Evolutionary conservation across 305 asterid species (phyloP).

Genomic region (Plantago coronopus): DNA sequence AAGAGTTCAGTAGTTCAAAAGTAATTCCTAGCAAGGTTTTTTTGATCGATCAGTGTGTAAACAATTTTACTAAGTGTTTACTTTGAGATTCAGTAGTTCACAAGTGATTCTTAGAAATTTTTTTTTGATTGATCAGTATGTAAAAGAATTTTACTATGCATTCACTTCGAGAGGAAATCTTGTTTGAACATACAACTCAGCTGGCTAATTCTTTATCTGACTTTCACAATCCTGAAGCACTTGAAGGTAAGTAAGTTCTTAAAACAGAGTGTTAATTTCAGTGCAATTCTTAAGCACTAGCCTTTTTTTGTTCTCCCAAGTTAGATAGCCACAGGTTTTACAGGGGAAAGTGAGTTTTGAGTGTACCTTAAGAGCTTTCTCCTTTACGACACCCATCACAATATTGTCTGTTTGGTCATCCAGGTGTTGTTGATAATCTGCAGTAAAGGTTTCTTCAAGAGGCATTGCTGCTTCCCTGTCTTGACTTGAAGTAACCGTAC

Average conservation of each 20-base stretch:
- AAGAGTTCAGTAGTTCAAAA: neutral
- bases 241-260: neutral
- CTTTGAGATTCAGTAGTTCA: no score
- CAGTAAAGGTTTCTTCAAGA: neutral
- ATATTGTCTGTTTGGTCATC: constrained; percentile 12
- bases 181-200: neutral
- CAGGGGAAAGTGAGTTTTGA: neutral
- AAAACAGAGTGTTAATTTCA: neutral
- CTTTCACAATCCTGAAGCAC: neutral
- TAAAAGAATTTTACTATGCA: neutral
- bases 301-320: neutral
- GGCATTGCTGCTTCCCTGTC: constrained; percentile 11
- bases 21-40: no score
- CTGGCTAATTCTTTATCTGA: neutral
- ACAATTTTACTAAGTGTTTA: neutral
- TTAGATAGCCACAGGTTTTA: neutral
- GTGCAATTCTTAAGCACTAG: neutral
- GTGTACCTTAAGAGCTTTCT: constrained; percentile 10
- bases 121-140: neutral
- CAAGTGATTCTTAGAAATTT: no score
- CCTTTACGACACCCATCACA: constrained; percentile 12
- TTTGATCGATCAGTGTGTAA: neutral
- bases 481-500: constrained; percentile 25
- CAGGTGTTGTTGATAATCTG: constrained; percentile 12
- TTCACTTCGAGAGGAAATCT: neutral